Base-by-base conservation (phyloP, 805 yeast species). In the Pachysolen tannophilus region DNA sequence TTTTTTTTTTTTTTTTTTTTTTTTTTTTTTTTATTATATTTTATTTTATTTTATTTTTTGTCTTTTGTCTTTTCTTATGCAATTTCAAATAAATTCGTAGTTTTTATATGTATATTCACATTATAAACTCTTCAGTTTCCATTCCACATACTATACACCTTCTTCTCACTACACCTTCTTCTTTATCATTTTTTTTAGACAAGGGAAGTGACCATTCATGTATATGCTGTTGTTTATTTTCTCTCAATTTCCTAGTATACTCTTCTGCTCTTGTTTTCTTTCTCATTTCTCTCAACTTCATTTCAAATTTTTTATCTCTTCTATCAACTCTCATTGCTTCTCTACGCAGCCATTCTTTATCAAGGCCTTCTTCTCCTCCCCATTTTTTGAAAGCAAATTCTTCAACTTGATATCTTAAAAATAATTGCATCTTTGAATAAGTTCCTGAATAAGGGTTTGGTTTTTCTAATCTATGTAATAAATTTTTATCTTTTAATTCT, bases 381-480 rank as follows among this genome's bases (percentile, higher is more conserved):
- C 98, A 92, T 58, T 92, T 90, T 51, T 82, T 80, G 61, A 79
- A 84, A 0, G 97, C 94, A 58, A 69, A 84, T 48, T 81, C 85
- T 55, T 92, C 98, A n/a, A 92, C 86, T 49, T 92, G 97, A 50
- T 77, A 82, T 40, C 98, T 63, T 30, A 92, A 58, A 60, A 78
- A 92, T 37, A 92, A 65, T 67, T 88, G 95, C 99, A 92, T 92
- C 50, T 92, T 72, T 33, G 86, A 82, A 58, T 77, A 92, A 1
- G 86, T 82, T 2, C 78, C 78, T 28, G 88, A 86, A 56, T 92
- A 95, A 0, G 99, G 99, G 51, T 92, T 92, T 3, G 95, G 86
- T 47, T 88, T 84, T 43, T 87, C 95, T 41, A 90, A 61, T 42
- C 92, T 73, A 8, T 81, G 81, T 40, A 92, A 63, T 17, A 88